These are phyloP conservation scores for Apophysomyces variabilis DNA, from an alignment of 371 early-diverging fungal species.

Conservation along the genomic window DNA sequence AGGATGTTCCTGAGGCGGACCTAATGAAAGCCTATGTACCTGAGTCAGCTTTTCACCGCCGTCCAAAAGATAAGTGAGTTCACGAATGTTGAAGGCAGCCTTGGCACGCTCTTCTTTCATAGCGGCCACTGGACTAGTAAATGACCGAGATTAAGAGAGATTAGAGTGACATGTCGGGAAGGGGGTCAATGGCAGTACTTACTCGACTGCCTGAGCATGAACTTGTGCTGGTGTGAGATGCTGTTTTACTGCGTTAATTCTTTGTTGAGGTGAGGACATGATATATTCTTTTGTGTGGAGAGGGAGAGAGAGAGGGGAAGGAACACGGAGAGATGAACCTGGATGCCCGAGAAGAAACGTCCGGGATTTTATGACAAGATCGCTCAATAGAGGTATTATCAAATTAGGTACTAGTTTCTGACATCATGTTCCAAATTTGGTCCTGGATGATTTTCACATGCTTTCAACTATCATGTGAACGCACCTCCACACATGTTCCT, in stretches of 20 bases:
- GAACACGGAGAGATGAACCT: not conserved
- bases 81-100: constrained; percentile 76
- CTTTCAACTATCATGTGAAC: constrained; percentile 4
- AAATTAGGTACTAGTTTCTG: not conserved
- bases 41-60: constrained; percentile 72
- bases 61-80: constrained; percentile 83
- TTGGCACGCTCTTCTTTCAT: constrained; percentile 77
- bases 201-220: constrained; percentile 34
- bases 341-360: not conserved
- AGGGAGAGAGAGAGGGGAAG: not conserved
- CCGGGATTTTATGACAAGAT: not conserved
- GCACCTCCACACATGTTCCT: constrained; percentile 5
- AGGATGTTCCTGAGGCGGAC: too few relatives aligned
- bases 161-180: not conserved
- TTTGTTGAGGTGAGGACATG: constrained; percentile 17
- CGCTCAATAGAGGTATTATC: not conserved
- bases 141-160: not conserved
- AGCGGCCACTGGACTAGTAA: constrained; percentile 41
- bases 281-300: not conserved
- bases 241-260: constrained; percentile 34
- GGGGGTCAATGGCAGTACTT: constrained; percentile 10
- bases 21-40: constrained; percentile 26
- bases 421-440: constrained; percentile 10
- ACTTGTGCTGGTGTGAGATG: constrained; percentile 32
- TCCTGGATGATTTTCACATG: constrained; percentile 3